A percentile compares a stretch with the other conserved stretches of the same genome.
These are phyloP conservation scores for Albifimbria verrucaria DNA, from an alignment of 2,329 filamentous ascomycete species.

Conservation along the genomic window DNA sequence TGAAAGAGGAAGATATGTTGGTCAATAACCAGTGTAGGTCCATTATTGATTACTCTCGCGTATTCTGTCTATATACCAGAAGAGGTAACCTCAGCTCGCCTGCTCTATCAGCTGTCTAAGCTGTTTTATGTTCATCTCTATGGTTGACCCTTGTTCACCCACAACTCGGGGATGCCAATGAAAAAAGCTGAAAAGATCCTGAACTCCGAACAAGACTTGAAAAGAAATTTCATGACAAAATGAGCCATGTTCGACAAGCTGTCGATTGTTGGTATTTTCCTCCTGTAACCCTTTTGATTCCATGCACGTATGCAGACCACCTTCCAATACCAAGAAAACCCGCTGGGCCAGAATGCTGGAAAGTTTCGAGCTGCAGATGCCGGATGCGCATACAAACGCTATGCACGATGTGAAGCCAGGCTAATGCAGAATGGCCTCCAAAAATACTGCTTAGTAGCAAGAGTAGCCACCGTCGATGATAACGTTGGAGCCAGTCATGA, in stretches of 20 bases:
- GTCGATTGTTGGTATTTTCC: background rate
- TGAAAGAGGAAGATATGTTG: background rate
- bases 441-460: constrained; percentile 44
- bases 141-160: background rate
- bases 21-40: background rate
- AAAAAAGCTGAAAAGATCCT: constrained; percentile 3
- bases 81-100: background rate
- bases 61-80: background rate
- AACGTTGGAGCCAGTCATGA: constrained; percentile 76
- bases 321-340: too few relatives aligned
- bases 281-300: background rate
- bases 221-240: background rate
- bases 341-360: background rate
- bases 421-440: background rate
- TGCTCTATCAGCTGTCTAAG: background rate
- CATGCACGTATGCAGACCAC: background rate
- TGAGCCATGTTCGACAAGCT: background rate
- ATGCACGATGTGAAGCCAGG: too few relatives aligned
- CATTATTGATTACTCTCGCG: background rate
- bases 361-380: too few relatives aligned
- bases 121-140: background rate
- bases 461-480: constrained; percentile 70
- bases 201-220: constrained; percentile 8
- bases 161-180: background rate
- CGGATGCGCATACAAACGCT: too few relatives aligned